phyloP scores from a whole-genome alignment of 345 rosid species.

The Turritis glabra region DNA sequence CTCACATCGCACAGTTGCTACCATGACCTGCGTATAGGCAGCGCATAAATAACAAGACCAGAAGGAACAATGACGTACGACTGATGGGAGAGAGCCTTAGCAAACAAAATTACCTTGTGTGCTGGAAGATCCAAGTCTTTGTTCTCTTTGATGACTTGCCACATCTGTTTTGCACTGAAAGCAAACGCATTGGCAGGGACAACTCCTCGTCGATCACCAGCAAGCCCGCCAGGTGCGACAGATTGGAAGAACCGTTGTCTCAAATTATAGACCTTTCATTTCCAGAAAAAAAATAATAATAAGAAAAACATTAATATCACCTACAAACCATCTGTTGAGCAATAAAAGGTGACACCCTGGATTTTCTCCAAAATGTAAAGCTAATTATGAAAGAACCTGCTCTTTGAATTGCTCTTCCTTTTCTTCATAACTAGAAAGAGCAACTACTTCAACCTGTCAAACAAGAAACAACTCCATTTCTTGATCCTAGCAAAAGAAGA shows the following conservation, averaged over 20 bases:
- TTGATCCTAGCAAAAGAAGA: conserved; percentile 14
- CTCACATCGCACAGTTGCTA: conserved; percentile 97
- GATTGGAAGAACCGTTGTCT: conserved; percentile 88
- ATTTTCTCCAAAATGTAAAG: conserved; percentile 23
- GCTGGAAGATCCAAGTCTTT: conserved; percentile 99
- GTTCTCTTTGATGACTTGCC: conserved; percentile 96
- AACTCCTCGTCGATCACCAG: conserved; percentile 96
- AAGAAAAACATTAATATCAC: conserved; percentile 5
- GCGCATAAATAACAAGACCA: conserved; percentile 20
- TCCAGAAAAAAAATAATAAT: conserved; percentile 12
- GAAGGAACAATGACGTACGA: background rate
- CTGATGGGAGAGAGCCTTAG: background rate
- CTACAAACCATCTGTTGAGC: conserved; percentile 8
- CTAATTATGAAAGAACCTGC: conserved; percentile 60
- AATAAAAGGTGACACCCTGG: conserved; percentile 18
- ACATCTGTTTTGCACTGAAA: conserved; percentile 87
- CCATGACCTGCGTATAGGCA: conserved; percentile 78
- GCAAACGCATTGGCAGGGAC: conserved; percentile 99
- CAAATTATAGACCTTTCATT: conserved; percentile 75
- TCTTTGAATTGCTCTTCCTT: conserved; percentile 94
- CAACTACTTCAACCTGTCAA: conserved; percentile 92
- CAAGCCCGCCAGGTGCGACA: conserved; percentile 97
- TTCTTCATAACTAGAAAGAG: conserved; percentile 97
- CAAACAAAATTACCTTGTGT: conserved; percentile 70
- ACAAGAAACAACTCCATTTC: conserved; percentile 19